Base-by-base conservation (phyloP, 805 yeast genomes). In the Candida maltosa region DNA sequence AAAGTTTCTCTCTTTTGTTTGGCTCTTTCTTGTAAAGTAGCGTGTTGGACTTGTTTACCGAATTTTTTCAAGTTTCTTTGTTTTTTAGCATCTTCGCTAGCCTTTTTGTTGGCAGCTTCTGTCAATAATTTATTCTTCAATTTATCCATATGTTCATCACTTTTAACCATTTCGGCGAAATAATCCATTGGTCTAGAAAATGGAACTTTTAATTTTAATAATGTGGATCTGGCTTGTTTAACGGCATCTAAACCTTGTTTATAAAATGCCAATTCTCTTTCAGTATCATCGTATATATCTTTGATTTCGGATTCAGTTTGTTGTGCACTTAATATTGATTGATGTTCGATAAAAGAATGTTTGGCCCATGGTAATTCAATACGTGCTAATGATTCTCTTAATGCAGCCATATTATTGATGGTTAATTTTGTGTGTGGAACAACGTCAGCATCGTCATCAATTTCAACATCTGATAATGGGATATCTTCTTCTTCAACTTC, bases 91-190 rank as follows among this genome's bases (percentile, higher is more conserved):
- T 88, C 96, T 62, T 86, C 91, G 36, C 88, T 74, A 1, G 95
- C 96, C 62, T 83, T 85, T 78, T 87, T 87, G 58, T 83, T 84
- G 38, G 82, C 72, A 20, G 83, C 83, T 58, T 87, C 96, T 45
- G 78, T 74, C 29, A 88, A 71, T 49, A 91, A 73, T 62, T 86
- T 87, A 52, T 70, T 66, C 71, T 87, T 88, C 55, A 93, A 75
- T 63, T 79, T 86, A 54, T 87, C 96, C 98, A 93, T 93, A 62
- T 93, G 99, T 60, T 87, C 96, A 61, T 93, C 98, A 36, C 89
- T 82, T 69, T 93, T 93, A 41, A 88, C 86, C 98, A 93, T 93
- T 65, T 93, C 98, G 14, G 98, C 99, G 66, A 93, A 93, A 61
- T 87, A 93, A 58, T 93, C 98, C 52, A 77, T 67, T 24, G 99